Percentiles rank a stretch among this genome's conserved stretches.
Conservation (phyloP, 208 protist species). For the Crithidia fasciculata region DNA sequence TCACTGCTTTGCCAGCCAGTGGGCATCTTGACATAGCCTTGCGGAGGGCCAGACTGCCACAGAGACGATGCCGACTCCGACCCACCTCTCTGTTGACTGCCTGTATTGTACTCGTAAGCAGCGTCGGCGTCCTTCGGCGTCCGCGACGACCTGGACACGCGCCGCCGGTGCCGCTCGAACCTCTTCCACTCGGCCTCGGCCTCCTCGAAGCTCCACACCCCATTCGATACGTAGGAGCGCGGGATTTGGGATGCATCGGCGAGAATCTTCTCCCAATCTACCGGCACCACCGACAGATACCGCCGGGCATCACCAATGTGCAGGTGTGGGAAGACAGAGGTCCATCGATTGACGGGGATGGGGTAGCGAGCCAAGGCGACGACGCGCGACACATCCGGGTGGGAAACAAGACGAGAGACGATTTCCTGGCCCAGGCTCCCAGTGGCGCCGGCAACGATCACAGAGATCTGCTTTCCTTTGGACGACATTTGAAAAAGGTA, state of each 20-base stretch:
- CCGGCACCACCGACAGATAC: conserved; percentile 59
- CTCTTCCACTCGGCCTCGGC: conserved; percentile 24
- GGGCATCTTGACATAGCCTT: conserved; percentile 21
- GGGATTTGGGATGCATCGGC: conserved; percentile 55
- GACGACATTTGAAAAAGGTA: conserved; percentile 3
- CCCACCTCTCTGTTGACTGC: background rate
- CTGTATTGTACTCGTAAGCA: background rate
- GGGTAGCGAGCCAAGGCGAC: conserved; percentile 62
- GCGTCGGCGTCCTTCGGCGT: conserved; percentile 8
- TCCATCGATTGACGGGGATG: conserved; percentile 61
- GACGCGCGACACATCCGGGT: conserved; percentile 62
- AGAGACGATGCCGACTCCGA: conserved; percentile 12
- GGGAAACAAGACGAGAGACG: conserved; percentile 66
- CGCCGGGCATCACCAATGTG: conserved; percentile 56
- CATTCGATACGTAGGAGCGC: conserved; percentile 46
- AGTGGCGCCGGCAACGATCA: conserved; percentile 69
- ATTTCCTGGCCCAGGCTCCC: conserved; percentile 61
- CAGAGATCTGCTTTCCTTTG: conserved; percentile 58
- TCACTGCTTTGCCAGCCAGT: conserved; percentile 1
- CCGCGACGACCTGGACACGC: conserved; percentile 4
- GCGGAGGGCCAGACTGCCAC: conserved; percentile 8
- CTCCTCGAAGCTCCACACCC: conserved; percentile 45
- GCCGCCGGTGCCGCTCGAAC: conserved; percentile 13
- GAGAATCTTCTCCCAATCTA: conserved; percentile 69
- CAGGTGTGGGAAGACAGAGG: conserved; percentile 50